Evolutionary conservation across 169 alveolate species (phyloP).

Genomic region (Plasmodium gallinaceum): DNA sequence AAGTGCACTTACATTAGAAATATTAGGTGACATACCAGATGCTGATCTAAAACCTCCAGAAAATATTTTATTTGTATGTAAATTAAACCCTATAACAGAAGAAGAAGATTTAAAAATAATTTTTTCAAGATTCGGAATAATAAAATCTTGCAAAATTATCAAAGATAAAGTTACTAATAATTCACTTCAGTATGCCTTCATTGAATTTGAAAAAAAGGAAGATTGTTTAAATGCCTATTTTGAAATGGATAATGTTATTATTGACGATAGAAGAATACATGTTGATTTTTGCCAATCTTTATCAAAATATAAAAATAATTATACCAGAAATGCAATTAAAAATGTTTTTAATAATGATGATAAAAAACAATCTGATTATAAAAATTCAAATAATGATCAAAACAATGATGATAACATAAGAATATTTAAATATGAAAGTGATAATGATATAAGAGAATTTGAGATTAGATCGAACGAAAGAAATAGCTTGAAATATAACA

Average conservation of each 20-base stretch:
- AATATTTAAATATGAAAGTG: constrained; percentile 69
- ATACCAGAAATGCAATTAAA: constrained; percentile 35
- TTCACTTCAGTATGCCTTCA: constrained; percentile 98
- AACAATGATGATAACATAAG: constrained; percentile 40
- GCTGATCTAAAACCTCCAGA: constrained; percentile 99
- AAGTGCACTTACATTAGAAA: constrained; percentile 96
- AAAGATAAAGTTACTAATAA: constrained; percentile 98
- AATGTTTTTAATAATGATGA: background rate
- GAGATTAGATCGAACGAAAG: constrained; percentile 12
- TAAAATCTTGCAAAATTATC: constrained; percentile 95
- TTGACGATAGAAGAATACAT: constrained; percentile 96
- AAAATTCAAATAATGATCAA: background rate
- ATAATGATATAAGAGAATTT: constrained; percentile 13
- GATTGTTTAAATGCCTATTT: constrained; percentile 97
- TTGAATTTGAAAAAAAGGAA: constrained; percentile 96
- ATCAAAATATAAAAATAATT: constrained; percentile 75
- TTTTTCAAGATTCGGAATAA: constrained; percentile 96
- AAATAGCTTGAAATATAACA: background rate
- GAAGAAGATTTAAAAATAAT: constrained; percentile 97
- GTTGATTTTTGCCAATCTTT: constrained; percentile 93
- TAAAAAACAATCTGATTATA: background rate
- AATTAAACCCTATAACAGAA: constrained; percentile 97
- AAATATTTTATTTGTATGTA: constrained; percentile 97
- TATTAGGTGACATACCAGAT: constrained; percentile 98
- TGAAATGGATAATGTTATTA: constrained; percentile 97